Evolutionary conservation across 306 rosid genomes (phyloP).

Genomic region (Quercus glauca): DNA sequence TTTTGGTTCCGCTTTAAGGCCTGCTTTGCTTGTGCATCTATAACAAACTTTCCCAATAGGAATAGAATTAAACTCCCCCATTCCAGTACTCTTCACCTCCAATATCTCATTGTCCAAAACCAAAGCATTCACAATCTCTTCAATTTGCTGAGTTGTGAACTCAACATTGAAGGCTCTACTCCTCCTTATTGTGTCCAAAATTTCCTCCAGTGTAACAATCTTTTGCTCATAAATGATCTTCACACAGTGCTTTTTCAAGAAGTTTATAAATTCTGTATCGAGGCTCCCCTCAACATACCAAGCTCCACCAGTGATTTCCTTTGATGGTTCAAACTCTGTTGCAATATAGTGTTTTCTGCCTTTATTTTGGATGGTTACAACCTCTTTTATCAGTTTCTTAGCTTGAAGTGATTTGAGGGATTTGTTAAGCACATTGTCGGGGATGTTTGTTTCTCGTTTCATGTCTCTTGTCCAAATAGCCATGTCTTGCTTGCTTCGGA

Average conservation of each 20-base stretch:
- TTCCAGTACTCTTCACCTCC: constrained; percentile 64
- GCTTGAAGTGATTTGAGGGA: constrained; percentile 47
- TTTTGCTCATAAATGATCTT: constrained; percentile 39
- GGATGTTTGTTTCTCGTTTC: constrained; percentile 47
- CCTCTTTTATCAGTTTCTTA: constrained; percentile 64
- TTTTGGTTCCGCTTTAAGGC: constrained; percentile 39
- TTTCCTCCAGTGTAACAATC: constrained; percentile 48
- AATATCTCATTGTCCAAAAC: constrained; percentile 54
- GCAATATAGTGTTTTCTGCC: constrained; percentile 73
- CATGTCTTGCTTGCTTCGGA: constrained; percentile 49
- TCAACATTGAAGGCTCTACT: constrained; percentile 25
- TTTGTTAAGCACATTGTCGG: constrained; percentile 37
- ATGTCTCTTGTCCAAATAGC: constrained; percentile 65
- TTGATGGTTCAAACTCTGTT: constrained; percentile 62
- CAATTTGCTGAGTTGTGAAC: constrained; percentile 41
- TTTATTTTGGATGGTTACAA: constrained; percentile 57
- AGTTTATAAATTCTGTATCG: constrained; percentile 41
- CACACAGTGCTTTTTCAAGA: constrained; percentile 34
- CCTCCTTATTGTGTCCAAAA: constrained; percentile 29
- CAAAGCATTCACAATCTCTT: constrained; percentile 56
- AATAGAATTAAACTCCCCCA: constrained; percentile 51
- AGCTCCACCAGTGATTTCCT: constrained; percentile 66
- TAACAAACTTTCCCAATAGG: constrained; percentile 62
- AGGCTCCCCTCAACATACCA: constrained; percentile 63
- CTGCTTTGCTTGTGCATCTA: constrained; percentile 46